Evolutionary conservation across 179 eudicot genomes (phyloP), one percentile per base, ranked within the genome.

Genomic region (Gypsophila paniculata): DNA sequence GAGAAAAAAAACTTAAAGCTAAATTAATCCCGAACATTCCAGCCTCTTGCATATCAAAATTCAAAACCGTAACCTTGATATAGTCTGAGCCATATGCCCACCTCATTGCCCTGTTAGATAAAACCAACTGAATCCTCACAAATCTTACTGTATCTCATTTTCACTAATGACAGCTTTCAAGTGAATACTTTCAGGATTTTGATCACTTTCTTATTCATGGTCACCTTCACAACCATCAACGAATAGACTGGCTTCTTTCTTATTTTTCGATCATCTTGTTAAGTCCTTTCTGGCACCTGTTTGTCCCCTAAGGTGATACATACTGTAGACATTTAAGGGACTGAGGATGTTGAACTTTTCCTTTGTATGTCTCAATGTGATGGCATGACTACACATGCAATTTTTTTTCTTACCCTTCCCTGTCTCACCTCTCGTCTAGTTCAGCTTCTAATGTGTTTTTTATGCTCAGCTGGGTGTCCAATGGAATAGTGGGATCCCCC

Each of bases 401-500:
- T 60, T 29, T 1, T 26, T 14, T 4, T 60, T n/a, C n/a, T 60
- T 60, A 29, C n/a, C 18, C 26, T 26, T 61, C 21, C 15, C 6
- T 17, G n/a, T 21, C 19, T 5, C 57, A 59, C 38, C 63, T 7
- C 18, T 29, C 4, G 29, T 59, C 63, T 59, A 59, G 36, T 13
- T 59, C 18, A 10, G 17, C 54, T 13, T 65, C 59, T 68, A 21
- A 13, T 8, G 25, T 65, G 62, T 49, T 52, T 49, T 60, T 76
- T 64, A 32, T 65, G 44, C 63, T 46, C 84, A 94, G 99, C 39
- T 94, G 99, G 99, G 94, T 94, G 52, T 88, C 87, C 54, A 91
- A 94, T 81, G 99, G 97, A 75, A 84, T 94, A 21, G 96, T 94
- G 75, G 97, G 99, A 66, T 94, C 99, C 77, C 97, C 97, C 68